Conservation (phyloP, 768 basidiomycete genomes). For the Tulasnella sp. region DNA sequence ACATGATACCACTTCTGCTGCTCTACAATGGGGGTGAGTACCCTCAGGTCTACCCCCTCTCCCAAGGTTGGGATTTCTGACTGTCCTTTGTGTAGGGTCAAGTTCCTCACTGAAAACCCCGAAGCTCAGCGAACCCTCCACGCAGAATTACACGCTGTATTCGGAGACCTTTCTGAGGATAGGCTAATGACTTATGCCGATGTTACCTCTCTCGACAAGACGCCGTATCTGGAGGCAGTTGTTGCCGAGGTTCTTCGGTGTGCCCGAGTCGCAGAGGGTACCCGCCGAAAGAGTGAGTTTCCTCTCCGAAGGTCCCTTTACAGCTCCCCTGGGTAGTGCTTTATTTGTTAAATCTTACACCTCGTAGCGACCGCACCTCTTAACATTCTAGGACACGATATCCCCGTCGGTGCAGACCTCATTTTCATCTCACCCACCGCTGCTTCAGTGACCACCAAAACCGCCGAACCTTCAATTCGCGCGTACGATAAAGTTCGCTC, state of each 20-base stretch:
- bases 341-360: neutral
- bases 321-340: neutral
- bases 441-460: neutral
- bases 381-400: neutral
- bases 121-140: neutral
- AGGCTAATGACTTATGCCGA: conserved; percentile 1
- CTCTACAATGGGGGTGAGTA: conserved; percentile 8
- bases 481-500: neutral
- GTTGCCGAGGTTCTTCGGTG: neutral
- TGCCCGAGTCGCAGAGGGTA: neutral
- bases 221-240: conserved; percentile 16
- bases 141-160: neutral
- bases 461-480: neutral
- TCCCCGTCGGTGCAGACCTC: conserved; percentile 1
- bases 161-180: conserved; percentile 1
- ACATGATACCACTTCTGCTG: neutral
- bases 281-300: neutral
- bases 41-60: neutral
- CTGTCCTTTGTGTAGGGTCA: neutral
- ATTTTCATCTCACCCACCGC: neutral
- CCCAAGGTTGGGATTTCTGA: neutral
- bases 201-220: conserved; percentile 12
- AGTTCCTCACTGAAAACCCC: conserved; percentile 2
- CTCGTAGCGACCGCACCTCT: neutral
- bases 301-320: neutral